phyloP scores from a whole-genome alignment of 768 basidiomycete genomes.

The Kwoniella bestiolae region DNA sequence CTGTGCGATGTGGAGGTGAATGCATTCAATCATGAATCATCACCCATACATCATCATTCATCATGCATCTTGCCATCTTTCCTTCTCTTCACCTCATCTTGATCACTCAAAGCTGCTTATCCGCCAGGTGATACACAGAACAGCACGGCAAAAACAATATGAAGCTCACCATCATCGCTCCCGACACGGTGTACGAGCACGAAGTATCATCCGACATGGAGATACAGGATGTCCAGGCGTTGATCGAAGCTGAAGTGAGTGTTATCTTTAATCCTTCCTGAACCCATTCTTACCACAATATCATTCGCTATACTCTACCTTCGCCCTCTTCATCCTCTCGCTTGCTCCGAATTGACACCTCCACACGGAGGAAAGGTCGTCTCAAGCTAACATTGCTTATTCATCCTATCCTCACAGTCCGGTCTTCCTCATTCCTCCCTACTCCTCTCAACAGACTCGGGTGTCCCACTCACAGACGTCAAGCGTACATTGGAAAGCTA shows the following conservation, averaged over 20 bases:
- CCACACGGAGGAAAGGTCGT: slow-evolving; percentile 13
- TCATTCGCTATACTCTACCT: background rate
- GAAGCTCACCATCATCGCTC: slow-evolving; percentile 58
- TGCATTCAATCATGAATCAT: slow-evolving; percentile 7
- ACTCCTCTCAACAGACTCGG: slow-evolving; percentile 43
- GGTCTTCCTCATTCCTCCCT: slow-evolving; percentile 32
- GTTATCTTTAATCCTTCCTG: background rate
- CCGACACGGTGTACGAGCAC: slow-evolving; percentile 60
- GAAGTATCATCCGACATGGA: slow-evolving; percentile 91
- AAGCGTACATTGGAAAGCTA: slow-evolving; percentile 44
- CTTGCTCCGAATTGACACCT: no score
- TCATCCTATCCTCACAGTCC: slow-evolving; percentile 24
- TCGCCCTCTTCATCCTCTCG: background rate
- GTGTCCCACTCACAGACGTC: slow-evolving; percentile 36
- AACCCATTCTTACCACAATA: background rate
- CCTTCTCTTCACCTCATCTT: background rate
- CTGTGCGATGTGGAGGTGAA: background rate
- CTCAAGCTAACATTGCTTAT: background rate
- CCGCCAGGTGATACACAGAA: background rate
- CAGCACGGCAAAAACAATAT: slow-evolving; percentile 37
- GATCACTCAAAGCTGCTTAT: background rate
- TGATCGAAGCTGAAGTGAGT: slow-evolving; percentile 92
- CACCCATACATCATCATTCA: background rate
- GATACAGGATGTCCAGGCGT: slow-evolving; percentile 87
- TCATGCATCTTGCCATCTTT: background rate